Evolutionary conservation across 352 stramenopile species (phyloP).

Genomic region (Phytophthora litchii): DNA sequence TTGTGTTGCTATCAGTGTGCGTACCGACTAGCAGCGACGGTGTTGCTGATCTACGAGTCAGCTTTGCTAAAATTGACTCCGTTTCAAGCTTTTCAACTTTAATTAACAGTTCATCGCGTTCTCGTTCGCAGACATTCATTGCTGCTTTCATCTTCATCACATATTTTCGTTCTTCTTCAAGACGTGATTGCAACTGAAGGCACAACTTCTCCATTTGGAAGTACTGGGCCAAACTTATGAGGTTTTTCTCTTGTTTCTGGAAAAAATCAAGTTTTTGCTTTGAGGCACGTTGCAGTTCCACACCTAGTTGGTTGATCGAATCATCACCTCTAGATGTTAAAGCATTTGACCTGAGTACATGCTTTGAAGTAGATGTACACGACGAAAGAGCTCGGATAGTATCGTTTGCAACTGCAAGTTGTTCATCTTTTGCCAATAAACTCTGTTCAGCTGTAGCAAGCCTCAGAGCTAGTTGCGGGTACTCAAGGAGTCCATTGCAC

Average conservation of each 20-base stretch:
- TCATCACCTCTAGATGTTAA: background rate
- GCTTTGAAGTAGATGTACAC: slow-evolving; percentile 1
- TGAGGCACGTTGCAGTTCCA: slow-evolving; percentile 23
- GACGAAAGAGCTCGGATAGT: slow-evolving; percentile 34
- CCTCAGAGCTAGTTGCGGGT: slow-evolving; percentile 29
- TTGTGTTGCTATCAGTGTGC: background rate
- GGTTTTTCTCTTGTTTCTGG: slow-evolving; percentile 21
- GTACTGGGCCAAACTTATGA: slow-evolving; percentile 31
- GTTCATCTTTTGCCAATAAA: slow-evolving; percentile 30
- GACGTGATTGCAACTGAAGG: slow-evolving; percentile 29
- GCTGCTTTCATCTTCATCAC: slow-evolving; percentile 19
- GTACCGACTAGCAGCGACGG: background rate
- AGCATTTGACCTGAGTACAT: background rate
- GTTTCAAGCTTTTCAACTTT: slow-evolving; percentile 37
- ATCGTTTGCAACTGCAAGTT: slow-evolving; percentile 28
- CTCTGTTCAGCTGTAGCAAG: slow-evolving; percentile 31
- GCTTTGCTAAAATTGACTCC: slow-evolving; percentile 10
- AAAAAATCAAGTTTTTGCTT: slow-evolving; percentile 29
- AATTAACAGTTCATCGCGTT: slow-evolving; percentile 27
- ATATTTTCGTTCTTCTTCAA: slow-evolving; percentile 25
- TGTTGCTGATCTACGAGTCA: background rate
- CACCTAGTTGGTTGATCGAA: slow-evolving; percentile 14
- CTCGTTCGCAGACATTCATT: slow-evolving; percentile 24
- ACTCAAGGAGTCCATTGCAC: slow-evolving; percentile 8
- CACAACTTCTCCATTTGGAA: slow-evolving; percentile 33